Conservation (phyloP, 2,329 filamentous ascomycete species). For the Phoma sp. region DNA sequence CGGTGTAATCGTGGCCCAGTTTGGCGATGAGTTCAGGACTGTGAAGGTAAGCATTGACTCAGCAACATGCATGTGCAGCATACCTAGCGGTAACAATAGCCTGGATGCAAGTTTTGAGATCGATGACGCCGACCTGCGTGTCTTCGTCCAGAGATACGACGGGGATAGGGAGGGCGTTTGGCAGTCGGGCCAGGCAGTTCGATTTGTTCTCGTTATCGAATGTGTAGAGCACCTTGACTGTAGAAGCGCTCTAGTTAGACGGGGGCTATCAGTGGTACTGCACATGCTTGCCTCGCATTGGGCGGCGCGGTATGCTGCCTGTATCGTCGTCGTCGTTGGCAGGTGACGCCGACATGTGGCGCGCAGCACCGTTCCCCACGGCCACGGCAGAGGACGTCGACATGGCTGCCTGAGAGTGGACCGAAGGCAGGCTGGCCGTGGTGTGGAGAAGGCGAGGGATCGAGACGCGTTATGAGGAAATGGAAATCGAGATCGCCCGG, state of each 20-base stretch:
- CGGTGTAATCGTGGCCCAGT: slow-evolving; percentile 83
- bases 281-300: slow-evolving; percentile 54
- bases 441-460: slow-evolving; percentile 19
- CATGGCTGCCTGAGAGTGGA: slow-evolving; percentile 38
- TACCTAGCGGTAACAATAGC: slow-evolving; percentile 72
- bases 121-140: slow-evolving; percentile 83
- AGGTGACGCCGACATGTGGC: slow-evolving; percentile 25
- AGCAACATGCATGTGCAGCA: slow-evolving; percentile 27
- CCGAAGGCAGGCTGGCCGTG: slow-evolving; percentile 23
- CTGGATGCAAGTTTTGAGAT: slow-evolving; percentile 84
- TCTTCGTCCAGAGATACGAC: slow-evolving; percentile 80
- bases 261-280: slow-evolving; percentile 8
- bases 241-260: slow-evolving; percentile 27
- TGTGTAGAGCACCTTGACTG: slow-evolving; percentile 96
- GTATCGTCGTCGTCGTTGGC: slow-evolving; percentile 35
- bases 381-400: slow-evolving; percentile 37
- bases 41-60: slow-evolving; percentile 41
- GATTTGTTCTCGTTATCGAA: slow-evolving; percentile 89
- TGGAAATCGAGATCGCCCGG: slow-evolving; percentile 26
- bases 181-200: slow-evolving; percentile 86
- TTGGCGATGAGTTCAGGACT: slow-evolving; percentile 86
- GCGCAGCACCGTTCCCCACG: slow-evolving; percentile 31
- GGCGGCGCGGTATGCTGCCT: slow-evolving; percentile 45
- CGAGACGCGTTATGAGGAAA: slow-evolving; percentile 26
- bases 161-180: slow-evolving; percentile 78